Evolutionary conservation across 306 rosid genomes (phyloP), one percentile per base, ranked within the genome.

Genomic region (Vigna radiata): DNA sequence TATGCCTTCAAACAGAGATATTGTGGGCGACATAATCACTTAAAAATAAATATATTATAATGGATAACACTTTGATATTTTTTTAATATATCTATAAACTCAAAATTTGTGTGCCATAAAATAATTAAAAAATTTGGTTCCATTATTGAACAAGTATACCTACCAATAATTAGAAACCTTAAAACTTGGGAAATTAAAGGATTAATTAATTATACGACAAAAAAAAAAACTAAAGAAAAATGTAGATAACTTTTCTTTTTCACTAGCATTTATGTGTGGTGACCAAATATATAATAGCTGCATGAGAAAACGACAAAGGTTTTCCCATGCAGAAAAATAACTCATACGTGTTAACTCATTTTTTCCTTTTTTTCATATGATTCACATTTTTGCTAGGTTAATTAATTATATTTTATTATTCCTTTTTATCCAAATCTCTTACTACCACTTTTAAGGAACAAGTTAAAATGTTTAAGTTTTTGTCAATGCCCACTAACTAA

Each of bases 291-390:
- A 79, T 49, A 71, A 61, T 61, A 44, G 67, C 58, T 61, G 9
- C 49, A 79, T 61, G 48, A 27, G 66, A 61, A 79, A 79, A 79
- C 66, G 83, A 79, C 83, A 60, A 60, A 69, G 41, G 4, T 36
- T 59, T 78, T 6, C 9, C 77, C 77, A 79, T 79, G 82, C 77
- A 70, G 11, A 70, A 70, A 13, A 79, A 70, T 60, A 70, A 37
- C 69, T 55, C 4, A 43, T 67, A 68, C 58, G 72, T 56, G 52
- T 33, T 33, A 36, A 79, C 17, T 56, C 3, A 61, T 44, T 46
- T 60, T 70, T 64, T 50, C 33, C 46, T 31, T 25, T 6, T 6
- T 15, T 46, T 17, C 39, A 50, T 31, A 39, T 61, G 18, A 72
- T 62, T 62, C 67, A 39, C 43, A 33, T 23, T 70, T 29, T 79